Evolutionary conservation across 768 basidiomycete species (phyloP).

Genomic region (Flagelloscypha sp.): DNA sequence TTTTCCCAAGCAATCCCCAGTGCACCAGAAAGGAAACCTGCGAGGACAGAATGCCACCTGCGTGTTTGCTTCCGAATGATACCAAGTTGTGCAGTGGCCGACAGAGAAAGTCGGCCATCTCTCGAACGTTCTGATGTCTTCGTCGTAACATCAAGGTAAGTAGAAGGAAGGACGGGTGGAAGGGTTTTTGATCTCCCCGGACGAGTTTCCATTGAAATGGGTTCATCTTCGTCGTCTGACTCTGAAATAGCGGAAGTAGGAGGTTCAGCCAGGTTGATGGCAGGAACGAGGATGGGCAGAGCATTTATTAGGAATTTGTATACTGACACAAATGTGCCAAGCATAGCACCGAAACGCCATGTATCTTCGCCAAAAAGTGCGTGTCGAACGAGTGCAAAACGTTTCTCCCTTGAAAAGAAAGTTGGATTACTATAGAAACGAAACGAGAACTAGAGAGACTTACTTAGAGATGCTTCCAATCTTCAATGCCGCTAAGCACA

Average conservation of each 20-base stretch:
- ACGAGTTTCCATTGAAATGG: constrained; percentile 12
- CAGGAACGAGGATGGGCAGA: constrained; percentile 61
- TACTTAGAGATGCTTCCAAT: constrained; percentile 63
- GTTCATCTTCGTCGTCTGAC: constrained; percentile 22
- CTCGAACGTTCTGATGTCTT: constrained; percentile 17
- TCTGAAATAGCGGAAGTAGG: constrained; percentile 21
- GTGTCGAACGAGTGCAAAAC: constrained; percentile 61
- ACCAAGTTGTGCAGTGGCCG: constrained; percentile 52
- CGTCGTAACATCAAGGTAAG: constrained; percentile 9
- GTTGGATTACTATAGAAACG: neutral
- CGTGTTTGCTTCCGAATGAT: constrained; percentile 60
- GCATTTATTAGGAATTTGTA: constrained; percentile 78
- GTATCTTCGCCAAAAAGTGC: constrained; percentile 82
- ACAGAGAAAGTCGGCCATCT: constrained; percentile 49
- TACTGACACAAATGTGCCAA: constrained; percentile 75
- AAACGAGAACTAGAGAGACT: constrained; percentile 12
- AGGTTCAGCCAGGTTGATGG: constrained; percentile 23
- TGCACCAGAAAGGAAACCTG: constrained; percentile 69
- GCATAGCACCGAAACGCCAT: constrained; percentile 79
- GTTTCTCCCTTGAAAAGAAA: constrained; percentile 39
- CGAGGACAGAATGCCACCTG: constrained; percentile 73
- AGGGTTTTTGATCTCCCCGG: constrained; percentile 14
- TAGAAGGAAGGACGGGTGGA: constrained; percentile 15
- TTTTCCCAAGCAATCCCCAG: constrained; percentile 75
- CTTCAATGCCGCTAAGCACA: constrained; percentile 69